Percentiles rank a stretch among this genome's conserved stretches.
These are phyloP conservation scores for Yamadazyma blattariae DNA, from an alignment of 1,139 yeast species.

Conservation along the genomic window DNA sequence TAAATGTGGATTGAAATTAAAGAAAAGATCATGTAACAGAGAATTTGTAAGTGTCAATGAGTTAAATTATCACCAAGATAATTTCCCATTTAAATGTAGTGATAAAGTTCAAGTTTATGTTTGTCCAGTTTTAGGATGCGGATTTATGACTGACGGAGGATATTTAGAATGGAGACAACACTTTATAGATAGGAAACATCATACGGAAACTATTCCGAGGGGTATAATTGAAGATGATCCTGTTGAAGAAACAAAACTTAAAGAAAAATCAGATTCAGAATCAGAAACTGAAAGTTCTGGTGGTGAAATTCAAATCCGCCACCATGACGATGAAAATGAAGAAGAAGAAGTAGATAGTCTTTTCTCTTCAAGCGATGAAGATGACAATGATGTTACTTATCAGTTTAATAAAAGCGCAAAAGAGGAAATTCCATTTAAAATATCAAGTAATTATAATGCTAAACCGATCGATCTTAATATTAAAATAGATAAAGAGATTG, in stretches of 20 bases:
- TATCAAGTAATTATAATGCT: neutral
- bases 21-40: conserved; percentile 12
- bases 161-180: conserved; percentile 34
- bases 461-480: neutral
- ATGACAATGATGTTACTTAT: neutral
- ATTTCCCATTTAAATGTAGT: conserved; percentile 22
- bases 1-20: conserved; percentile 12
- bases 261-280: no score
- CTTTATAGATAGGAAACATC: conserved; percentile 22
- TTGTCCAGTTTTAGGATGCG: conserved; percentile 45
- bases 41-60: conserved; percentile 15
- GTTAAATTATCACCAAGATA: conserved; percentile 20
- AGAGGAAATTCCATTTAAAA: neutral
- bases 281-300: no score
- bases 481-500: conserved; percentile 4
- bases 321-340: neutral
- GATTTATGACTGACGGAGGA: conserved; percentile 37
- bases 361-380: no score
- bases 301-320: no score
- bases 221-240: conserved; percentile 1
- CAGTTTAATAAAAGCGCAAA: neutral
- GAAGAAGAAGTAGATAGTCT: conserved; percentile 1
- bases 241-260: neutral
- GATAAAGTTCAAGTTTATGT: conserved; percentile 28
- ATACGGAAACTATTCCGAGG: conserved; percentile 11